A percentile compares a stretch with the other conserved stretches of the same genome.
These are phyloP conservation scores for Anthostomella pinea DNA, from an alignment of 2,329 filamentous ascomycete species.

Conservation along the genomic window DNA sequence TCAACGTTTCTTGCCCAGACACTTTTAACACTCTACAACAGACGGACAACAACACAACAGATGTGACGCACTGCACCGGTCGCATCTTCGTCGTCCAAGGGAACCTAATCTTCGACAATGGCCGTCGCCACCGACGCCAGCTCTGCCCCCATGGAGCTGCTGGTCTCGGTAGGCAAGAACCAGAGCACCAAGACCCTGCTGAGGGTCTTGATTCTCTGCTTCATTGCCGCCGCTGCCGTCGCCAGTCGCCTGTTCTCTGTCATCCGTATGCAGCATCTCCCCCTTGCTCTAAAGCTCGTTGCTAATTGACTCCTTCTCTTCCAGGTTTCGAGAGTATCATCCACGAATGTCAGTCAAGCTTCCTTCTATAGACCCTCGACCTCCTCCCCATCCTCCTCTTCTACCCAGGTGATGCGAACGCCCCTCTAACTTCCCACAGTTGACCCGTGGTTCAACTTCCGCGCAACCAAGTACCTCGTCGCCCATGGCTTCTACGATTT, in stretches of 20 bases:
- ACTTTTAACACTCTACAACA: no score
- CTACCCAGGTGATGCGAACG: slow-evolving; percentile 5
- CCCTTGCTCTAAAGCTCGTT: slow-evolving; percentile 5
- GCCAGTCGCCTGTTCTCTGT: slow-evolving; percentile 96
- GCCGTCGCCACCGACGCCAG: slow-evolving; percentile 35
- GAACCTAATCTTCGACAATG: slow-evolving; percentile 33
- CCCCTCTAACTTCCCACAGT: slow-evolving; percentile 54
- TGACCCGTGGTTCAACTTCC: slow-evolving; percentile 99
- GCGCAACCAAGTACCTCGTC: slow-evolving; percentile 96
- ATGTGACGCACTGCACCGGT: slow-evolving; percentile 30
- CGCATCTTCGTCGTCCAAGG: slow-evolving; percentile 23
- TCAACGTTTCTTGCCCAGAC: no score
- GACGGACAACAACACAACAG: slow-evolving; percentile 14
- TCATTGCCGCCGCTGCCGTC: slow-evolving; percentile 89
- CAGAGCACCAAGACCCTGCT: slow-evolving; percentile 82
- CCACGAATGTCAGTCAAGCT: slow-evolving; percentile 82
- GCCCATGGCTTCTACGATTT: slow-evolving; percentile 97
- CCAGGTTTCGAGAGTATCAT: slow-evolving; percentile 97
- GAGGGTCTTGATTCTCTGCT: slow-evolving; percentile 81
- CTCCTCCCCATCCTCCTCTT: neutral
- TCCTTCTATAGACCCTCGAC: slow-evolving; percentile 6
- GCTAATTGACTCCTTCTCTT: slow-evolving; percentile 10
- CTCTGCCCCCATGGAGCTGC: slow-evolving; percentile 26
- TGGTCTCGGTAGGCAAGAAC: slow-evolving; percentile 73
- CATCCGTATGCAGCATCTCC: slow-evolving; percentile 66